A percentile compares a stretch with the other conserved stretches of the same genome.
phyloP scores from a whole-genome alignment of 2,329 filamentous ascomycete species.

The Apiospora malaysiana region DNA sequence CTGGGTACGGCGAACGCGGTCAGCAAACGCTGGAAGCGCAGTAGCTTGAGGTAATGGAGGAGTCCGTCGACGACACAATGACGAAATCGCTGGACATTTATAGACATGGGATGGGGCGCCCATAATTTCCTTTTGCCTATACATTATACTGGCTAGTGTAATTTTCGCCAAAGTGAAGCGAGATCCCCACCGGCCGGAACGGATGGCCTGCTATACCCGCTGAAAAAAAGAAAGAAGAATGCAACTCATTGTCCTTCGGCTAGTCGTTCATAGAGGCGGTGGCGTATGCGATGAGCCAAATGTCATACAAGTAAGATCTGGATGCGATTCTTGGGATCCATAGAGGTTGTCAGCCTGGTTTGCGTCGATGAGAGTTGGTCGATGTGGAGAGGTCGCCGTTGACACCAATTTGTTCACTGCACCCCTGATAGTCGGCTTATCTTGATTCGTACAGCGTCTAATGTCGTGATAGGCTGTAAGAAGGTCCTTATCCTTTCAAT shows the following conservation, averaged over 20 bases:
- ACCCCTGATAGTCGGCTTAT: not conserved
- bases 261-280: not conserved
- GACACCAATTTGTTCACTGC: not conserved
- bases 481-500: not conserved
- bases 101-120: not conserved
- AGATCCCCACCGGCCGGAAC: conserved; percentile 5
- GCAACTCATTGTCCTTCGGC: not conserved
- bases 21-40: not conserved
- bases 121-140: not conserved
- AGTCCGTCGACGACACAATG: conserved; percentile 8
- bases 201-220: conserved; percentile 9
- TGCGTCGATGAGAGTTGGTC: not conserved
- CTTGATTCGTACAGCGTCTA: not conserved
- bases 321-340: not conserved
- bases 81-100: not conserved
- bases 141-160: not conserved
- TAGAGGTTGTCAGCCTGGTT: not conserved
- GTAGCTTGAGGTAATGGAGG: not conserved
- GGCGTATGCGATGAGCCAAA: not conserved
- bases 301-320: not conserved
- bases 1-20: not conserved
- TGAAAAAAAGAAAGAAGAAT: not conserved
- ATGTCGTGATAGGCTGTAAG: not conserved
- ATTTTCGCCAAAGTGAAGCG: not conserved
- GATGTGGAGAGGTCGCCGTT: not conserved